phyloP scores from a whole-genome alignment of 306 rosid genomes.

The Ammopiptanthus mongolicus region DNA sequence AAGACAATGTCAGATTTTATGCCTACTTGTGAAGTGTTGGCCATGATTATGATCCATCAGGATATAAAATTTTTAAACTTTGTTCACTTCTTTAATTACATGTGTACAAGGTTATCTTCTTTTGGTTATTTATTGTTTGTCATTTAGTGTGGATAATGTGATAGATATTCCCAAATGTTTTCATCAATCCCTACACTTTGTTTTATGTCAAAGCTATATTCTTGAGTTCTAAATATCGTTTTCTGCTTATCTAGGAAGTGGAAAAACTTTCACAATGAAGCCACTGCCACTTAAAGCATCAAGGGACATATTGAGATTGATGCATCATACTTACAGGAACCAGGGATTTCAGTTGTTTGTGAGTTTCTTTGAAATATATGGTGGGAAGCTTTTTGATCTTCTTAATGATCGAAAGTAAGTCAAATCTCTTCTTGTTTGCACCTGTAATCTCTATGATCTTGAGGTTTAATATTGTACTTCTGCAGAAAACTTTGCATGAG shows the following conservation, averaged over 20 bases:
- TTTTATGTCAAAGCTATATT: neutral
- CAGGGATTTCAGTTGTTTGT: slow-evolving; percentile 90
- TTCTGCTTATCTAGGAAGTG: slow-evolving; percentile 67
- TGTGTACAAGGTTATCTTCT: neutral
- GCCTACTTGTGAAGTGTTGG: neutral
- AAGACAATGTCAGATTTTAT: neutral
- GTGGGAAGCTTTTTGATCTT: slow-evolving; percentile 95
- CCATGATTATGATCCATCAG: neutral
- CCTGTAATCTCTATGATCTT: slow-evolving; percentile 4
- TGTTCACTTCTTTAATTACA: neutral
- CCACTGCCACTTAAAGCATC: slow-evolving; percentile 97
- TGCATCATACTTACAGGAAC: slow-evolving; percentile 91
- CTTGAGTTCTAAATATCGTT: slow-evolving; percentile 14
- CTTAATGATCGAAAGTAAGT: slow-evolving; percentile 92
- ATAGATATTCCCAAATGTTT: neutral
- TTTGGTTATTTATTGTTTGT: neutral
- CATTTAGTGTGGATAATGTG: neutral
- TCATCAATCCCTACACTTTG: neutral
- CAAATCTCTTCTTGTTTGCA: slow-evolving; percentile 4
- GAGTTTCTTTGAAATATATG: slow-evolving; percentile 98
- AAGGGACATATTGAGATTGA: slow-evolving; percentile 87
- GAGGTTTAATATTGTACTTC: slow-evolving; percentile 20
- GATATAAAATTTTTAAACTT: neutral
- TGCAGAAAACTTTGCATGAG: slow-evolving; percentile 97
- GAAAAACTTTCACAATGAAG: slow-evolving; percentile 95